Evolutionary conservation across 495 filamentous ascomycete genomes (phyloP).

Genomic region (Aspergillus olivimuriae): DNA sequence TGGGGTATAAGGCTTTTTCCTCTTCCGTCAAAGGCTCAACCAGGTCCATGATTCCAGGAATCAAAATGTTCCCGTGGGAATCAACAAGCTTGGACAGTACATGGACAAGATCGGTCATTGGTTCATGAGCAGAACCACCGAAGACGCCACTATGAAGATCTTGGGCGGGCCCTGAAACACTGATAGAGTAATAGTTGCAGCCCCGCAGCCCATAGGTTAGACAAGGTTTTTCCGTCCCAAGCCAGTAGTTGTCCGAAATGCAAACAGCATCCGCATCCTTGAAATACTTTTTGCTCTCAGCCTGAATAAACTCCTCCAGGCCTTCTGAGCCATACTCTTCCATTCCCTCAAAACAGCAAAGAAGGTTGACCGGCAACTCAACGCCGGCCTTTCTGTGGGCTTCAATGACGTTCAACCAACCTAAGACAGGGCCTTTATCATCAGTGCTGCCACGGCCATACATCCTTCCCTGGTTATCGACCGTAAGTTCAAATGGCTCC

Average conservation of each 20-base stretch:
- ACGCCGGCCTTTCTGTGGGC: conserved; percentile 91
- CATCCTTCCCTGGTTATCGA: conserved; percentile 89
- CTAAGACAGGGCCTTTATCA: conserved; percentile 96
- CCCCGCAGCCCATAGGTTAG: conserved; percentile 97
- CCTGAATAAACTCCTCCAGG: conserved; percentile 86
- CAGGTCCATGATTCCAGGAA: conserved; percentile 83
- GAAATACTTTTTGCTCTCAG: conserved; percentile 86
- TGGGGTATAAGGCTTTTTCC: conserved; percentile 75
- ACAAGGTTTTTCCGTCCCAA: conserved; percentile 96
- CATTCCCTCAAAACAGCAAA: conserved; percentile 99
- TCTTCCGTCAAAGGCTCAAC: conserved; percentile 82
- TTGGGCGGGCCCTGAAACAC: conserved; percentile 80
- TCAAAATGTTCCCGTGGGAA: conserved; percentile 79
- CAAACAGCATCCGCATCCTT: conserved; percentile 93
- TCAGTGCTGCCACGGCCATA: conserved; percentile 93
- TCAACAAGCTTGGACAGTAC: conserved; percentile 80
- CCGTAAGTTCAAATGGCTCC: conserved; percentile 84
- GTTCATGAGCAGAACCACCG: conserved; percentile 90
- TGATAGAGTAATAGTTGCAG: conserved; percentile 91
- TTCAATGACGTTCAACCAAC: conserved; percentile 97
- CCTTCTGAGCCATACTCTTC: conserved; percentile 98
- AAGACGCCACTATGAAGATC: conserved; percentile 97
- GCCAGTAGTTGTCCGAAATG: conserved; percentile 99
- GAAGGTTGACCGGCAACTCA: conserved; percentile 92
- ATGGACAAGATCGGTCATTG: conserved; percentile 91